A percentile compares a stretch with the other conserved stretches of the same genome.
These are phyloP conservation scores for Amaranthus tricolor DNA, from an alignment of 179 eudicot genomes.

Conservation along the genomic window DNA sequence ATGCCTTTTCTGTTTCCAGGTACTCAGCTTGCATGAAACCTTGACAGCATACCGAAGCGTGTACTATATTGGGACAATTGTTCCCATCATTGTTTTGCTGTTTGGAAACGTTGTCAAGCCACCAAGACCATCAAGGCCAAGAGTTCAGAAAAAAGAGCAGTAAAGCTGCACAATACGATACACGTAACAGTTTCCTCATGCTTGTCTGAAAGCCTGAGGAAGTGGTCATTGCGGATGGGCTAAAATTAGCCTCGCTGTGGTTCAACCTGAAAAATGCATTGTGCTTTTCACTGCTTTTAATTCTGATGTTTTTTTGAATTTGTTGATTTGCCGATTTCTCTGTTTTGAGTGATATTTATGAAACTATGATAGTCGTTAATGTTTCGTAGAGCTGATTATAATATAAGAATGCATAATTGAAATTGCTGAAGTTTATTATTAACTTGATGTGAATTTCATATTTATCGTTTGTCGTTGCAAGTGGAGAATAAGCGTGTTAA, in stretches of 20 bases:
- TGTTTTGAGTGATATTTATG: background rate
- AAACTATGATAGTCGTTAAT: background rate
- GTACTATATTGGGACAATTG: slow-evolving; percentile 61
- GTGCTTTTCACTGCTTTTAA: slow-evolving; percentile 1
- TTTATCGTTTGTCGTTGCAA: background rate
- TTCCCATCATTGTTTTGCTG: slow-evolving; percentile 52
- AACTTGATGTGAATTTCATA: background rate
- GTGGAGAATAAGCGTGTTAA: background rate
- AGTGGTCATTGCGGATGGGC: background rate
- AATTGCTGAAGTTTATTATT: background rate
- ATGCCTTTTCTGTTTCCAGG: slow-evolving; percentile 32
- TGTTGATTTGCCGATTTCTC: background rate
- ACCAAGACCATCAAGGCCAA: slow-evolving; percentile 59
- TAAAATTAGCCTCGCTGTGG: slow-evolving; percentile 9
- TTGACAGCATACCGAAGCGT: slow-evolving; percentile 65
- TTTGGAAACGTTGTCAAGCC: slow-evolving; percentile 62
- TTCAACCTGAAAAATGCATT: slow-evolving; percentile 4
- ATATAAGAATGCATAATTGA: background rate
- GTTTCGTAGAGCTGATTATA: background rate
- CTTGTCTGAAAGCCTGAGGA: background rate
- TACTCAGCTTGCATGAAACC: slow-evolving; percentile 78
- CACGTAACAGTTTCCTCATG: background rate
- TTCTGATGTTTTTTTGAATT: background rate
- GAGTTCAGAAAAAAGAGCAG: slow-evolving; percentile 56
- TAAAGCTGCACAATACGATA: slow-evolving; percentile 1